These are phyloP conservation scores for Exsudoporus frostii DNA, from an alignment of 768 basidiomycete genomes.

Conservation along the genomic window DNA sequence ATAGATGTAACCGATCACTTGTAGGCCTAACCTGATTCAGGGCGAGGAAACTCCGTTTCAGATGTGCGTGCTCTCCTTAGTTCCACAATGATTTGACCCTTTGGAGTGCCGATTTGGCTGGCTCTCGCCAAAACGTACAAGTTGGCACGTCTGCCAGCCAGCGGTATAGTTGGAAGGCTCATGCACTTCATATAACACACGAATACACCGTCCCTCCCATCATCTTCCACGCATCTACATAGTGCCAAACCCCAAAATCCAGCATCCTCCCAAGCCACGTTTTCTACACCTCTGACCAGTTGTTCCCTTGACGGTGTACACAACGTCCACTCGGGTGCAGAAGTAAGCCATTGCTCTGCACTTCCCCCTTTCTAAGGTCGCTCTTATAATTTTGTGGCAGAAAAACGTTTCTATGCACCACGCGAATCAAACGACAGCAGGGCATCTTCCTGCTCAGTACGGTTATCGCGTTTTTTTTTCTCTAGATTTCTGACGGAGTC, in stretches of 20 bases:
- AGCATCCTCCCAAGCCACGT: no score
- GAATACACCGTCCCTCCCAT: not conserved
- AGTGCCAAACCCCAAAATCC: no score
- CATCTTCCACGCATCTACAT: not conserved
- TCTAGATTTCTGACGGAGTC: not conserved
- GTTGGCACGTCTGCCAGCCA: not conserved
- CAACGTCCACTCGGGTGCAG: not conserved
- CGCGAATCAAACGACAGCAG: not conserved
- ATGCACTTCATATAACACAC: not conserved
- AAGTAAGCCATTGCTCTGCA: not conserved
- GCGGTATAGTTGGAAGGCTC: not conserved
- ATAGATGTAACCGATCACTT: no score
- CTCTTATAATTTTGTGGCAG: not conserved
- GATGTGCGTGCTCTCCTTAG: no score
- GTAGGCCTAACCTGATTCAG: no score
- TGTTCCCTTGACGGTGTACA: not conserved
- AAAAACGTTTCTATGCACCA: not conserved
- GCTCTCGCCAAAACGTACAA: not conserved
- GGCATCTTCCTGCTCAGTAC: not conserved
- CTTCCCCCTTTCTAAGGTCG: no score
- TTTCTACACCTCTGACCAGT: no score
- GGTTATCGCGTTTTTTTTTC: not conserved
- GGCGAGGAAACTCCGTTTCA: not conserved
- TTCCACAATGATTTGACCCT: not conserved
- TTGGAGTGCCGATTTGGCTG: not conserved